Percentiles rank a stretch among this genome's conserved stretches.
These are phyloP conservation scores for Aquilaria malaccensis DNA, from an alignment of 345 rosid species.

Conservation along the genomic window DNA sequence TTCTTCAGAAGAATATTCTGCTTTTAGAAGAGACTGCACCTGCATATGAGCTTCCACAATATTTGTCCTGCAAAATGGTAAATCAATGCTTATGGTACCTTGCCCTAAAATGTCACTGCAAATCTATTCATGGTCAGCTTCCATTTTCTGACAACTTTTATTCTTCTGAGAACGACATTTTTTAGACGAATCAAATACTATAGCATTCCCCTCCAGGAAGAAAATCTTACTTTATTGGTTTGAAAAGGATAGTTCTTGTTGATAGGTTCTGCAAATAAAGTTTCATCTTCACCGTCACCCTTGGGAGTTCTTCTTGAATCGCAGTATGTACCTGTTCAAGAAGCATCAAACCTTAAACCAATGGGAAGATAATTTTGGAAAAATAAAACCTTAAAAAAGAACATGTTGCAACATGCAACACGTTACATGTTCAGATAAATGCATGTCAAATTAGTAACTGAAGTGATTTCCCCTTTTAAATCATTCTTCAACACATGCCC, in stretches of 20 bases:
- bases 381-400: neutral
- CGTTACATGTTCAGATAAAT: too few relatives aligned
- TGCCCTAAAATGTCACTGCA: neutral
- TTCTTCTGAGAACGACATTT: too few relatives aligned
- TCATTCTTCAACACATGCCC: too few relatives aligned
- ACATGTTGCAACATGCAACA: too few relatives aligned
- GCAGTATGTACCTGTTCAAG: constrained; percentile 63
- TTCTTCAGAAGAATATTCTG: constrained; percentile 74
- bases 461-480: too few relatives aligned
- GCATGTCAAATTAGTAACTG: too few relatives aligned
- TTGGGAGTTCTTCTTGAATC: constrained; percentile 63
- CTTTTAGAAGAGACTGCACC: constrained; percentile 57
- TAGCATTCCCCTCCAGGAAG: too few relatives aligned
- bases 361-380: neutral
- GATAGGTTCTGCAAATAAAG: constrained; percentile 84
- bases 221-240: constrained; percentile 75
- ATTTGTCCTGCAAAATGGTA: constrained; percentile 61
- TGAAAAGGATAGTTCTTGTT: constrained; percentile 84
- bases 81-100: neutral
- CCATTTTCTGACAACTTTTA: neutral
- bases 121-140: neutral
- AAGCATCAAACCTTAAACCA: constrained; percentile 9
- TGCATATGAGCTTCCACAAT: constrained; percentile 92
- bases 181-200: too few relatives aligned
- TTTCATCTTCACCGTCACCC: constrained; percentile 76